These are phyloP conservation scores for Curvularia verruculosa DNA, from an alignment of 2,329 filamentous ascomycete genomes.

Conservation along the genomic window DNA sequence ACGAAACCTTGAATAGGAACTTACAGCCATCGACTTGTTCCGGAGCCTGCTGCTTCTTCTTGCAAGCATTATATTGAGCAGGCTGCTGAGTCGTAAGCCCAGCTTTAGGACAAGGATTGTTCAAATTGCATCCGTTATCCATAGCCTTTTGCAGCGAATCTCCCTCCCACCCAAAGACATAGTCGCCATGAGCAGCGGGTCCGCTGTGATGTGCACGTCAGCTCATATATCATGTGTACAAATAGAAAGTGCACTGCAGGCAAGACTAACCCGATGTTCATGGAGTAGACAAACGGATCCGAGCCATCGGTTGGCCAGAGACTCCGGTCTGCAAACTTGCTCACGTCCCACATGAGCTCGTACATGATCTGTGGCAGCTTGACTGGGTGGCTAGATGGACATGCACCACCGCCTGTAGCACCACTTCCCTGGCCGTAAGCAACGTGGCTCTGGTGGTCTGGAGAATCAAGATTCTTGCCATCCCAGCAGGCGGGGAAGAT, in stretches of 20 bases:
- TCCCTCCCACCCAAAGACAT: constrained; percentile 54
- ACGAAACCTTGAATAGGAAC: constrained; percentile 6
- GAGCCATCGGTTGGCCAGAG: constrained; percentile 43
- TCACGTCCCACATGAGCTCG: constrained; percentile 47
- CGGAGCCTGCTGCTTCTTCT: constrained; percentile 42
- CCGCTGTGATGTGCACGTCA: constrained; percentile 22
- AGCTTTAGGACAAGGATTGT: constrained; percentile 39
- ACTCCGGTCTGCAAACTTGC: constrained; percentile 37
- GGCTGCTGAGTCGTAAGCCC: constrained; percentile 39
- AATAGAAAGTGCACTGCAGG: background rate
- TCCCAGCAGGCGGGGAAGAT: constrained; percentile 53
- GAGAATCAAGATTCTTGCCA: constrained; percentile 42
- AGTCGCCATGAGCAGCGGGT: constrained; percentile 46
- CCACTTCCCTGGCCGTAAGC: constrained; percentile 54
- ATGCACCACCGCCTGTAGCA: constrained; percentile 55
- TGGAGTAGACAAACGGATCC: constrained; percentile 42
- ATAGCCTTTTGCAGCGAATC: constrained; percentile 52
- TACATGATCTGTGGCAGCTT: constrained; percentile 48
- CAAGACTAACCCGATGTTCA: constrained; percentile 40
- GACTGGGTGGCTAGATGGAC: constrained; percentile 50
- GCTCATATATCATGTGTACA: background rate
- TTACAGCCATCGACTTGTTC: constrained; percentile 44
- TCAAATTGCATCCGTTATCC: constrained; percentile 50
- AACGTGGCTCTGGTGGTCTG: constrained; percentile 51
- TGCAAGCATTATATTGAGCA: constrained; percentile 40